Percentiles rank a stretch among this genome's conserved stretches.
phyloP scores from a whole-genome alignment of 2,329 filamentous ascomycete species.

The Diaporthe capsici region DNA sequence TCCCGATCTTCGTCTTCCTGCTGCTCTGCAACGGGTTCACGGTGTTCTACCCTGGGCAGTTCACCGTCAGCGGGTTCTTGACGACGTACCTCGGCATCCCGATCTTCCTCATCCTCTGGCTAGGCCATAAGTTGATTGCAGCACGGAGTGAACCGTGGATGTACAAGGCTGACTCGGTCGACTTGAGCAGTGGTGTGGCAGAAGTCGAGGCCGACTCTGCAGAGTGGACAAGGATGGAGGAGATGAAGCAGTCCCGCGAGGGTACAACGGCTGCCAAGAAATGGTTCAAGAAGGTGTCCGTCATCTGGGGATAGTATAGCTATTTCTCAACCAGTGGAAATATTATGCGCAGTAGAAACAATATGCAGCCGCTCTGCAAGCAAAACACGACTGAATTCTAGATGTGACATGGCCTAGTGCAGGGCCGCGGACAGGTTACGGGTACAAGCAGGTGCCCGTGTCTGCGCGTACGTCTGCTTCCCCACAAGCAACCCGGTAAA shows the following conservation, averaged over 20 bases:
- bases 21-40: conserved; percentile 75
- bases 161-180: background rate
- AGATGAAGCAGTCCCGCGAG: background rate
- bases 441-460: background rate
- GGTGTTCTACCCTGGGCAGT: conserved; percentile 73
- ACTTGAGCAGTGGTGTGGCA: background rate
- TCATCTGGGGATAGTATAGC: background rate
- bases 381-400: background rate
- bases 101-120: conserved; percentile 69
- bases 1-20: conserved; percentile 51
- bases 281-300: background rate
- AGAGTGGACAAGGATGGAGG: conserved; percentile 3
- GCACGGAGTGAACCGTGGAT: conserved; percentile 7
- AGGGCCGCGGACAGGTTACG: background rate
- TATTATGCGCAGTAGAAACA: background rate
- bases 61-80: conserved; percentile 69
- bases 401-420: background rate
- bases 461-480: background rate
- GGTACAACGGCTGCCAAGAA: background rate
- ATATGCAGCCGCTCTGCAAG: background rate
- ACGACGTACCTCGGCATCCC: conserved; percentile 77
- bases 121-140: conserved; percentile 58
- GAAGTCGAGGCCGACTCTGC: background rate
- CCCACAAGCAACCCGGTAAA: background rate
- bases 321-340: background rate